Base-by-base conservation (phyloP, 495 filamentous ascomycete genomes). In the Penicillium macrosclerotiorum region DNA sequence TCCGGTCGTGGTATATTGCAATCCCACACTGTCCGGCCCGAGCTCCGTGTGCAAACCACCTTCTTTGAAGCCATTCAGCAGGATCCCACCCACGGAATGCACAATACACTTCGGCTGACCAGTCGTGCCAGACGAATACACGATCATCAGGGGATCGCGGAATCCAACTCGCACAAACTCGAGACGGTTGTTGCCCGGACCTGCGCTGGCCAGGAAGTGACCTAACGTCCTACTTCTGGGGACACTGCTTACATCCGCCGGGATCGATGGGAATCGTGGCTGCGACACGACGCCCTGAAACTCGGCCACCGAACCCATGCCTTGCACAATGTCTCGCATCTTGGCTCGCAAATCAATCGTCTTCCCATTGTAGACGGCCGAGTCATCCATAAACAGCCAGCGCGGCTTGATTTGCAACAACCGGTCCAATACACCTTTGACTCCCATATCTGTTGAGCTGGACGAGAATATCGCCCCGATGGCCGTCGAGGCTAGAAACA, bases 41-140 rank as follows among this genome's bases (percentile, higher is more conserved):
- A 74, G 48, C 19, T 79, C 76, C 16, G 77, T 66, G 60, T 90
- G 85, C 23, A 90, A 65, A 3, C 65, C 61, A 5, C 67, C 65
- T 57, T 91, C 85, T 54, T 89, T 89, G 52, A 51, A 65, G 4
- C 61, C 62, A 52, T 74, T 59, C 17, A 59, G 31, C 11, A 56
- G 29, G 7, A 57, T 46, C 2, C 52, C 57, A 17, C 57, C 57
- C 19, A 57, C 53, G 0, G 57, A 53, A 37, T 92, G 88, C 7
- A 89, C 81, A 51, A 92, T 92, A 59, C 86, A 88, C 52, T 92
- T 92, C 3, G 88, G 88, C 20, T 87, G 77, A 1, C 86, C 87
- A 2, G 88, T 91, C 0, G 88, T 92, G 6, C 88, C 88, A 20
- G 76, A 82, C 8, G 81, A 86, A 54, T 87, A 92, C 11, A 90